A percentile compares a stretch with the other conserved stretches of the same genome.
These are phyloP conservation scores for Evernia prunastri DNA, from an alignment of 495 filamentous ascomycete species.

Conservation along the genomic window DNA sequence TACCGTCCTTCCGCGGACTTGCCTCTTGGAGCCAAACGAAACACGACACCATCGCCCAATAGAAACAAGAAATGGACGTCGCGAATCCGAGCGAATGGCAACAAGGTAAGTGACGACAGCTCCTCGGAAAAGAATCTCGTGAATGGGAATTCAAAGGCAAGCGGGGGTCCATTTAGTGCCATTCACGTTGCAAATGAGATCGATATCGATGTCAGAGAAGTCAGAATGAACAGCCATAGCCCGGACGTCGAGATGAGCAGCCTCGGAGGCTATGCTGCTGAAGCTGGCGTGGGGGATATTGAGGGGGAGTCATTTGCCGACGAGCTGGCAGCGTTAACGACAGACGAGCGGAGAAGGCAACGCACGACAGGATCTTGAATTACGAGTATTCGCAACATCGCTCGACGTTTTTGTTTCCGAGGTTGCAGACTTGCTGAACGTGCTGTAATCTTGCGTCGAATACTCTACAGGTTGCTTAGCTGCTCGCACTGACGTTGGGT, in stretches of 20 bases:
- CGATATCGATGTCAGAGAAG: conserved; percentile 42
- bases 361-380: neutral
- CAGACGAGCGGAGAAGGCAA: conserved; percentile 20
- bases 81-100: conserved; percentile 9
- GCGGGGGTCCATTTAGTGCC: conserved; percentile 32
- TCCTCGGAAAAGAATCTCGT: conserved; percentile 26
- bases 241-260: conserved; percentile 9
- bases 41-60: conserved; percentile 33
- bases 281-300: conserved; percentile 7
- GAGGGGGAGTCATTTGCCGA: conserved; percentile 28
- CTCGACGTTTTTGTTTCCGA: neutral
- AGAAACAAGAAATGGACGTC: neutral
- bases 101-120: conserved; percentile 29
- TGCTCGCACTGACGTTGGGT: neutral
- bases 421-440: neutral
- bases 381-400: neutral
- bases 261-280: conserved; percentile 5
- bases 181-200: conserved; percentile 52
- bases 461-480: neutral
- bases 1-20: conserved; percentile 29
- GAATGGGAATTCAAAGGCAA: conserved; percentile 17
- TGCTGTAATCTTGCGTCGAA: neutral
- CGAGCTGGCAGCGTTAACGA: conserved; percentile 22
- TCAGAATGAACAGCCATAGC: neutral
- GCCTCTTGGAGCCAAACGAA: neutral